Evolutionary conservation across 2,329 filamentous ascomycete genomes (phyloP), one percentile per base, ranked within the genome.

Genomic region (Calonectria pseudoreteaudii): DNA sequence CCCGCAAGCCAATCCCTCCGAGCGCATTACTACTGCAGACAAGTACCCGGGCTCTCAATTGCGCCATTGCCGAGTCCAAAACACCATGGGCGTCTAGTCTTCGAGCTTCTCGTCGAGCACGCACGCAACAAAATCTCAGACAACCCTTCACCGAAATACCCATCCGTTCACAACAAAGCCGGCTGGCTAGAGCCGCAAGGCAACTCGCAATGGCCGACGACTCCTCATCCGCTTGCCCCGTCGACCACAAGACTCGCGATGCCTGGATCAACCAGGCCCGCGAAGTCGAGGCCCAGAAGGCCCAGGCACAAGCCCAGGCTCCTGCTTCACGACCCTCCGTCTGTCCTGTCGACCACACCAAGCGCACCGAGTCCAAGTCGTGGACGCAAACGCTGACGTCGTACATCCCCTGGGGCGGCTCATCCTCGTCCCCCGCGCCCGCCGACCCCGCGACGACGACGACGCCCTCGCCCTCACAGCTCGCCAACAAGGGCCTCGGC

Each of bases 191-290:
- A 28, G 62, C 52, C 58, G 8, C 36, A 28, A 36, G 26, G 47
- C 30, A 70, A 50, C 30, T 5, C 74, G 53, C 38, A 52, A 85
- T 84, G 83, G 75, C 80, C 49, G 81, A 80, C 71, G 77, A 80
- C 68, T 75, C 74, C 60, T 74, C 80, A 26, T 76, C 80, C 76
- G 88, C 88, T 72, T 98, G 97, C 81, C 97, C 97, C 7, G 95
- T 98, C 81, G 96, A 98, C 86, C 94, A 96, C 86, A 94, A 95
- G 81, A 94, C 95, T 67, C 93, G 97, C 80, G 94, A 95, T 80
- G 92, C 93, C 80, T 99, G 96, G 96, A 90, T 98, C 47, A 88
- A 90, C 71, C 92, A 95, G 82, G 92, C 93, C 50, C 87, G 86
- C 75, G 85, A 91, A 82, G 86, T 89, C 84, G 86, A 85, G 80